phyloP scores from a whole-genome alignment of 1,284 basidiomycete species.

The Malassezia dermatis region DNA sequence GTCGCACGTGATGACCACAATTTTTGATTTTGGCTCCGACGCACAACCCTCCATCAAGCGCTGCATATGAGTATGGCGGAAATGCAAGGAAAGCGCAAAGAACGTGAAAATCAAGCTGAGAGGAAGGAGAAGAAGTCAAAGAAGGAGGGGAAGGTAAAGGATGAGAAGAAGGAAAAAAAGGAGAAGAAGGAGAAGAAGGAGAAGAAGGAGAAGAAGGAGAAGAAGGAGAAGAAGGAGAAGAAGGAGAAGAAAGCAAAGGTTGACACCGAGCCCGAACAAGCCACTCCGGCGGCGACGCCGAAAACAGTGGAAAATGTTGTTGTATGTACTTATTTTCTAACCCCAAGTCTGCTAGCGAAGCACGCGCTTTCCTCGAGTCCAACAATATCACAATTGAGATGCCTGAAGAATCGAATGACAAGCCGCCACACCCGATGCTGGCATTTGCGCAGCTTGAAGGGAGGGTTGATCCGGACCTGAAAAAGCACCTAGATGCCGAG shows the following conservation, averaged over 20 bases:
- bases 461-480: slow-evolving; percentile 57
- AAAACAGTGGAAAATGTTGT: slow-evolving; percentile 30
- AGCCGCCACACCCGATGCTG: slow-evolving; percentile 55
- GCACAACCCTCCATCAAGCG: neutral
- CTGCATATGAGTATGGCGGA: neutral
- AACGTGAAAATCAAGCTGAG: neutral
- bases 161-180: slow-evolving; percentile 5
- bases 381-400: slow-evolving; percentile 47
- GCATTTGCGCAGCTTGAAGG: slow-evolving; percentile 64
- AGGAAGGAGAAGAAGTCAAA: neutral
- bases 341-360: slow-evolving; percentile 42
- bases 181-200: slow-evolving; percentile 14
- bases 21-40: neutral
- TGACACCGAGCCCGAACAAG: neutral
- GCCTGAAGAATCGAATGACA: slow-evolving; percentile 50
- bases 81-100: neutral
- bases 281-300: neutral
- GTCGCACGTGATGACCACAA: slow-evolving; percentile 11
- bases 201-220: slow-evolving; percentile 7
- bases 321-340: slow-evolving; percentile 1
- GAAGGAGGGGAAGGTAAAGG: slow-evolving; percentile 6
- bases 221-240: slow-evolving; percentile 1
- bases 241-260: neutral
- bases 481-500: slow-evolving; percentile 54
- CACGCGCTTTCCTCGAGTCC: slow-evolving; percentile 32